phyloP scores from a whole-genome alignment of 2,329 filamentous ascomycete species.

The Dactylonectria macrodidyma region DNA sequence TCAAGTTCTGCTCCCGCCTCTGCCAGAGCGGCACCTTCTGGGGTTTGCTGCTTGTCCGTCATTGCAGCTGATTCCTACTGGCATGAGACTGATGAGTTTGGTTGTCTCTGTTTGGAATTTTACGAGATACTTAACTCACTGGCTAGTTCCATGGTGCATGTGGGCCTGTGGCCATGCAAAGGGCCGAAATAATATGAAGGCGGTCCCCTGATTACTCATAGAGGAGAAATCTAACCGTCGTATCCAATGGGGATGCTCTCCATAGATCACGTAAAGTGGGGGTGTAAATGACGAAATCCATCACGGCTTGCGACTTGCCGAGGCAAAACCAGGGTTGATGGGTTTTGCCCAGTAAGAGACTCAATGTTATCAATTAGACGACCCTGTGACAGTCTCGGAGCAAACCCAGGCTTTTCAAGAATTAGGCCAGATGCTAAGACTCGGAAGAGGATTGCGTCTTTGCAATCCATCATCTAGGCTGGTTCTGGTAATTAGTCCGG shows the following conservation, averaged over 20 bases:
- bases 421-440: too few relatives aligned
- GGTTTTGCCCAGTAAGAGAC: not conserved
- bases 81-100: not conserved
- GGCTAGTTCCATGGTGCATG: not conserved
- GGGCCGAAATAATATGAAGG: too few relatives aligned
- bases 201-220: not conserved
- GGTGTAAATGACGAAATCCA: conserved; percentile 13
- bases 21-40: not conserved
- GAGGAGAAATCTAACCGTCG: not conserved
- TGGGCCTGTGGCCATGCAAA: not conserved
- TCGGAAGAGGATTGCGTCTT: not conserved
- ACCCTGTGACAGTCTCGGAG: not conserved
- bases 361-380: not conserved
- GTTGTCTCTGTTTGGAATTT: not conserved
- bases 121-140: not conserved
- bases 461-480: not conserved
- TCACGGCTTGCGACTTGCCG: not conserved
- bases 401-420: too few relatives aligned
- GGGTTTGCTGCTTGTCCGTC: not conserved
- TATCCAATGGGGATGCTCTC: conserved; percentile 6
- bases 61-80: conserved; percentile 2
- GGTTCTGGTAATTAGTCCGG: not conserved
- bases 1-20: conserved; percentile 13
- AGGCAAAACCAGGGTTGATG: not conserved
- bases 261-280: conserved; percentile 11